Evolutionary conservation across 164 flowering plant species (phyloP), one percentile per base, ranked within the genome.

Genomic region (Magnolia sinica): DNA sequence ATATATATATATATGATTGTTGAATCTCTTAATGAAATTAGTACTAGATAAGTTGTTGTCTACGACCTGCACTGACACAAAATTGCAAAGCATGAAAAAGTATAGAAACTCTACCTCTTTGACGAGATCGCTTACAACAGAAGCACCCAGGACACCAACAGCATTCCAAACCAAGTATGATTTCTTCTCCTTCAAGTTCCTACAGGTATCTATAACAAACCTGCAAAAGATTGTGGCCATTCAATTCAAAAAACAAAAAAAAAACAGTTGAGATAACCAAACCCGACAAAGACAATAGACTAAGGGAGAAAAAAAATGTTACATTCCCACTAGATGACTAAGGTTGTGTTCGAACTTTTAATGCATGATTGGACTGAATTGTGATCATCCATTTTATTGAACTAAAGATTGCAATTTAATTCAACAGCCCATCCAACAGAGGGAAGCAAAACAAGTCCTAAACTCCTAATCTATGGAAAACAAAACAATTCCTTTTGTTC

Each of bases 121-220:
- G 73, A 96, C 82, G 24, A 96, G 90, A 83, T 96, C 94, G 70
- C 87, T 87, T 55, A 94, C 71, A 16, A 94, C 95, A 80, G 91
- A 81, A 65, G 90, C 80, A 69, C 99, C 98, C 23, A 96, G 89
- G 78, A 93, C 88, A 71, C 95, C 96, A 22, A 91, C 93, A 81
- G 97, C 97, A 74, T 89, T 85, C 80, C 90, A 91, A 18, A 96
- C 84, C 81, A 96, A 83, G 84, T 94, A 92, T 8, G 91, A 83
- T 77, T 96, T 96, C 84, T 77, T 87, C 83, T 96, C 99, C 77
- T 84, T 91, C 82, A 94, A 83, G 31, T 83, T 87, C 78, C 83
- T 88, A 81, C 97, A 92, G 8, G 91, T 85, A 74, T 91, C 90
- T 27, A 87, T 5, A 59, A 94, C 97, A 88, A 92, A 91, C 88